Evolutionary conservation across 2,329 filamentous ascomycete species (phyloP), one percentile per base, ranked within the genome.

Genomic region (Alternaria sp.): DNA sequence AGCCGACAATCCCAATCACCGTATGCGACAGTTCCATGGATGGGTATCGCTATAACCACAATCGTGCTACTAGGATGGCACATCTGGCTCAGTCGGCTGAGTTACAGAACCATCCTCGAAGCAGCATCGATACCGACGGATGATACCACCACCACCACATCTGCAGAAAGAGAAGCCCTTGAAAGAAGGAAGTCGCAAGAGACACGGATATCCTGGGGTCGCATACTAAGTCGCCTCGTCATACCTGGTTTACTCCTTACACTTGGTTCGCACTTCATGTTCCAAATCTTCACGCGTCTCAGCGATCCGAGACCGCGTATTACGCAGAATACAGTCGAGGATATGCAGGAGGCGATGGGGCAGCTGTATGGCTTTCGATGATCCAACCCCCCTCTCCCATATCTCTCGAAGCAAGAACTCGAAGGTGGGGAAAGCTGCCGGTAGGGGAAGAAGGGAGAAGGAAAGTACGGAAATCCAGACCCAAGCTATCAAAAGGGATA

Each of bases 11-110:
- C 67, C 6, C 62, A 50, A 21, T 69, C 67, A 14, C 59, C 61
- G 2, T 67, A 65, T 9, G 39, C 29, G 21, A 34, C 26, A 2
- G 11, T 44, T 0, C 23, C 54, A 1, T 60, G 51, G 57, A 3
- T 36, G 11, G 56, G 50, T 3, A 17, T 67, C 2, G 13, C 39
- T 1, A 13, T 64, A 4, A 63, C 62, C 2, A 23, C 29, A 3
- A 26, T 52, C 9, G 13, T 66, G 23, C 33, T 70, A 17, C 28
- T 58, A 3, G 62, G 23, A 5, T 72, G 69, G 68, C 65, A 68
- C 40, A 36, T 56, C 11, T 60, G 55, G 29, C 21, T 70, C 14
- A 60, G 55, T 14, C 36, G 62, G 10, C 14, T 67, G 33, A 59
- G 60, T 17, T 67, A 64, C 37, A 41, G 31, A 6, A 55, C 48